Evolutionary conservation across 352 stramenopile genomes (phyloP).

Genomic region (Pilasporangium apinafurcum): DNA sequence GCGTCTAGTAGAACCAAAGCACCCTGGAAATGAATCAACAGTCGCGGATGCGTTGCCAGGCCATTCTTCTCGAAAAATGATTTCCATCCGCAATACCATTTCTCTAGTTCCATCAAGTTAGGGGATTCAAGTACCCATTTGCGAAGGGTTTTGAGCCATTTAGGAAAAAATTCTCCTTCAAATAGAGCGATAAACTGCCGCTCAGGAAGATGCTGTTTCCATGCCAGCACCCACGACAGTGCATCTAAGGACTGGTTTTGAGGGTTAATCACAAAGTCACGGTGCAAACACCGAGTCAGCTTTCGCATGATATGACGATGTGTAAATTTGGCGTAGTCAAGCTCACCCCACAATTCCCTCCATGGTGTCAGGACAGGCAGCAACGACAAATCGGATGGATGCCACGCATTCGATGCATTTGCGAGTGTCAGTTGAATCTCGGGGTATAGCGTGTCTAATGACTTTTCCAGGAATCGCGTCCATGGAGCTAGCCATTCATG

Average conservation of each 20-base stretch:
- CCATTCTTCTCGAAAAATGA: constrained; percentile 61
- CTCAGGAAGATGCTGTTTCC: constrained; percentile 56
- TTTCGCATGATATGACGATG: constrained; percentile 74
- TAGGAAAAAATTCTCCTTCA: constrained; percentile 89
- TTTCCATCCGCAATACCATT: constrained; percentile 86
- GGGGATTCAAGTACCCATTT: constrained; percentile 57
- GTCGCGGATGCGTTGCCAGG: constrained; percentile 44
- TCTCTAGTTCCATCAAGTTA: constrained; percentile 57
- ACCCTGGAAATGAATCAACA: constrained; percentile 74
- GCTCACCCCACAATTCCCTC: constrained; percentile 64
- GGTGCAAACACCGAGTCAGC: constrained; percentile 66
- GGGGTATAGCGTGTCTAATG: constrained; percentile 50
- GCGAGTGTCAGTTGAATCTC: constrained; percentile 62
- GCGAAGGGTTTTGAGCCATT: constrained; percentile 84
- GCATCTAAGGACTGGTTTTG: constrained; percentile 59
- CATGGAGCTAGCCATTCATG: constrained; percentile 81
- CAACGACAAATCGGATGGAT: constrained; percentile 68
- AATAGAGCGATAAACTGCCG: constrained; percentile 78
- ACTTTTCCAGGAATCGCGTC: constrained; percentile 30
- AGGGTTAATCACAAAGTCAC: constrained; percentile 80
- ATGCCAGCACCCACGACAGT: constrained; percentile 70
- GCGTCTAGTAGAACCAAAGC: constrained; percentile 63
- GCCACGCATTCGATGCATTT: constrained; percentile 68
- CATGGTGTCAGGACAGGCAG: constrained; percentile 59
- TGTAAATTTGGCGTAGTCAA: constrained; percentile 82